These are phyloP conservation scores for Mollisia scopiformis DNA, from an alignment of 2,329 filamentous ascomycete species.

Conservation along the genomic window DNA sequence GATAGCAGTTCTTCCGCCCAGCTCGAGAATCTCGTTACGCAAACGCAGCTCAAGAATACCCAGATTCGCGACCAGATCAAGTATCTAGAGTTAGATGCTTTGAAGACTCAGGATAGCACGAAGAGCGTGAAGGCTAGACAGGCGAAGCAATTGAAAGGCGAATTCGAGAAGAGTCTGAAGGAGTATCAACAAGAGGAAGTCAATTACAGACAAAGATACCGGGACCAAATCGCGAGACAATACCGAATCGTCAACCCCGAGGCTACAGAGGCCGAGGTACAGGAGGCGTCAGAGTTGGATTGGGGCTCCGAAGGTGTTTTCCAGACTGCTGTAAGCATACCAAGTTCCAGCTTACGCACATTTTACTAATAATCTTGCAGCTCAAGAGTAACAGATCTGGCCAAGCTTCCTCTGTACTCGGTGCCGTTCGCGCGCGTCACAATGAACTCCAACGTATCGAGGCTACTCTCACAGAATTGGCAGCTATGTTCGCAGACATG, in stretches of 20 bases:
- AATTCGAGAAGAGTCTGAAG: constrained; percentile 73
- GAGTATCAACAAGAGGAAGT: constrained; percentile 73
- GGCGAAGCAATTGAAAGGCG: constrained; percentile 71
- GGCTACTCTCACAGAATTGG: constrained; percentile 71
- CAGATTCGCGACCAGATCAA: constrained; percentile 80
- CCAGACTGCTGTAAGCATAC: constrained; percentile 71
- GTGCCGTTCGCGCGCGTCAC: constrained; percentile 79
- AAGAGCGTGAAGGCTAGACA: constrained; percentile 73
- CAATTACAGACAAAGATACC: constrained; percentile 70
- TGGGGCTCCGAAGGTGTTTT: constrained; percentile 82
- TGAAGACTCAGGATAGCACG: constrained; percentile 61
- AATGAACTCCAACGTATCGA: constrained; percentile 84
- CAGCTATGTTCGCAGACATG: constrained; percentile 73
- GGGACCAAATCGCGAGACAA: constrained; percentile 78
- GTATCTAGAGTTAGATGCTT: constrained; percentile 70
- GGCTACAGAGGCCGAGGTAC: constrained; percentile 73
- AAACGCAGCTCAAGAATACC: constrained; percentile 75
- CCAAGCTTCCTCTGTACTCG: constrained; percentile 73
- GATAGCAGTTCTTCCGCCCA: constrained; percentile 55
- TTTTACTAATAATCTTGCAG: constrained; percentile 45
- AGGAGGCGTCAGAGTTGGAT: constrained; percentile 68
- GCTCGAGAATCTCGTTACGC: constrained; percentile 65
- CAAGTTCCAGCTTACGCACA: background rate
- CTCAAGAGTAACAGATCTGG: constrained; percentile 75
- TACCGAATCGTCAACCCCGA: constrained; percentile 83